Evolutionary conservation across 2,329 filamentous ascomycete species (phyloP).

Genomic region (Biscogniauxia mediterranea): DNA sequence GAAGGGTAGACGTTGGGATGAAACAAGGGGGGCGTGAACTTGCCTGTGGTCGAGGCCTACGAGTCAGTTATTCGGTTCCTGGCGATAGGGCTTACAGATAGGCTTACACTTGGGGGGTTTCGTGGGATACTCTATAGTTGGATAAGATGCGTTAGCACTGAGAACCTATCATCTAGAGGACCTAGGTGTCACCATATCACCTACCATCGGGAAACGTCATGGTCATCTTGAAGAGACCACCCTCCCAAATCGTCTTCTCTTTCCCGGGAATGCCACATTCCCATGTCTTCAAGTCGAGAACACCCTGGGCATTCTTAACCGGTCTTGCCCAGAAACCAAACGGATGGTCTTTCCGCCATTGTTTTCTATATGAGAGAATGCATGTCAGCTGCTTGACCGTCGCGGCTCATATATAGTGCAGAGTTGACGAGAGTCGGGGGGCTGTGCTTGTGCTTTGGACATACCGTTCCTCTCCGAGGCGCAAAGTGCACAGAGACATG

Average conservation of each 20-base stretch:
- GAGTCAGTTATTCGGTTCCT: conserved; percentile 8
- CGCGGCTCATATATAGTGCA: conserved; percentile 1
- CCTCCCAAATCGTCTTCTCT: conserved; percentile 95
- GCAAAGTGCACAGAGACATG: conserved; percentile 88
- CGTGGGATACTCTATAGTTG: conserved; percentile 81
- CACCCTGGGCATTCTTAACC: conserved; percentile 71
- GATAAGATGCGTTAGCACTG: conserved; percentile 15
- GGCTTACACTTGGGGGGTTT: conserved; percentile 95
- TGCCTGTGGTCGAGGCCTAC: conserved; percentile 58
- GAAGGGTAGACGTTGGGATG: conserved; percentile 99
- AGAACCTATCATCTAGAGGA: conserved; percentile 18
- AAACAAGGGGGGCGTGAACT: conserved; percentile 93
- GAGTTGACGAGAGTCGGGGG: background rate
- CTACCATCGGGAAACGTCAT: conserved; percentile 90
- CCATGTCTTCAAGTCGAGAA: conserved; percentile 92
- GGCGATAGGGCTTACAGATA: background rate
- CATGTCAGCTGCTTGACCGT: conserved; percentile 15
- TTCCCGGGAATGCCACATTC: conserved; percentile 96
- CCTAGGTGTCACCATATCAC: conserved; percentile 29
- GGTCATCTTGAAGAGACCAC: conserved; percentile 93
- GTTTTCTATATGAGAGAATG: conserved; percentile 62
- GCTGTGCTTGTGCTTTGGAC: conserved; percentile 26
- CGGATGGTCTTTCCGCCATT: conserved; percentile 95
- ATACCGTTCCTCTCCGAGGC: conserved; percentile 84
- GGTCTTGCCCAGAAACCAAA: conserved; percentile 97